Percentiles rank a stretch among this genome's conserved stretches.
These are phyloP conservation scores for Auxenochlorella pyrenoidosa DNA, from an alignment of 139 green algal species.

Conservation along the genomic window DNA sequence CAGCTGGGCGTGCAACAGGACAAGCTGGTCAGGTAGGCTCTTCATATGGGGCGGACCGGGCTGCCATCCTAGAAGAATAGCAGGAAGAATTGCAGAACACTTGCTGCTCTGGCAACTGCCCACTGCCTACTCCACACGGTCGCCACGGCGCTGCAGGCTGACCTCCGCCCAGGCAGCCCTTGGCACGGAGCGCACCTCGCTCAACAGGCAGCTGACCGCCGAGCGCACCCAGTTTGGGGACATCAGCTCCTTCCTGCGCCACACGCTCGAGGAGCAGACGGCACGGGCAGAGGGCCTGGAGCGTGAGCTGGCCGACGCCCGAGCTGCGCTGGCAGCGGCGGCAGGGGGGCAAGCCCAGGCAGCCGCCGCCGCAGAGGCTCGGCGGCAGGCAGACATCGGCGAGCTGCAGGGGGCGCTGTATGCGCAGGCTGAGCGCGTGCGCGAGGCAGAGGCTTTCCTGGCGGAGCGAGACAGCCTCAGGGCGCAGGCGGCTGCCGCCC, in stretches of 20 bases:
- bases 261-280: conserved; percentile 67
- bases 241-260: conserved; percentile 84
- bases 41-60: no score
- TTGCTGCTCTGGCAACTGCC: no score
- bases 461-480: conserved; percentile 53
- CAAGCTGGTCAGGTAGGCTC: not conserved
- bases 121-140: no score
- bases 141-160: not conserved
- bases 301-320: conserved; percentile 54
- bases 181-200: conserved; percentile 66
- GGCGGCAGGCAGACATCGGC: not conserved
- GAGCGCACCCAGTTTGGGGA: conserved; percentile 79
- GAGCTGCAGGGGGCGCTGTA: not conserved
- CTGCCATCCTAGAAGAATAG: no score
- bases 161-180: conserved; percentile 53
- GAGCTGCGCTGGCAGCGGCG: conserved; percentile 47
- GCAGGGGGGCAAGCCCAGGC: conserved; percentile 20
- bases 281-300: conserved; percentile 58
- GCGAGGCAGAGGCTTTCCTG: conserved; percentile 45
- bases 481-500: not conserved
- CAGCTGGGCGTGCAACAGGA: not conserved
- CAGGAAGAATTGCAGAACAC: no score
- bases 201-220: conserved; percentile 75
- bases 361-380: not conserved
- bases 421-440: conserved; percentile 39